phyloP scores from a whole-genome alignment of 352 stramenopile genomes.

The Phytopythium litorale region DNA sequence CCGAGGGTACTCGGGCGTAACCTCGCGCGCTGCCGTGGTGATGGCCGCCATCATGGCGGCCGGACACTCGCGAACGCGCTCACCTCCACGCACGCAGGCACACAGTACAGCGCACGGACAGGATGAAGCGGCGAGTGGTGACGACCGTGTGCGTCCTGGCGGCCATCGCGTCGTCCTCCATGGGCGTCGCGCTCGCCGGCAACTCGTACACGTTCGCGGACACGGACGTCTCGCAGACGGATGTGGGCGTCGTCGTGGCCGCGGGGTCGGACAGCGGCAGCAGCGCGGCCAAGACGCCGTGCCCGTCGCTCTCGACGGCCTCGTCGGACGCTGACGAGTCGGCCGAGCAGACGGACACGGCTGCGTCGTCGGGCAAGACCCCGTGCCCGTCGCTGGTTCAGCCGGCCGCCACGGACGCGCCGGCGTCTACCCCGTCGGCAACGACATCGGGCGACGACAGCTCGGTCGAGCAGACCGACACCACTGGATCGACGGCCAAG shows the following conservation, averaged over 20 bases:
- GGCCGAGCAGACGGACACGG: not conserved
- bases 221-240: constrained; percentile 16
- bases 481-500: not conserved
- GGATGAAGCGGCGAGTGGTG: not conserved
- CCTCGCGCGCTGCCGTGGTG: too few species aligned
- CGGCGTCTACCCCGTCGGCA: constrained; percentile 1
- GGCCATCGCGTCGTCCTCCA: constrained; percentile 18
- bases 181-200: constrained; percentile 13
- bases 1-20: not conserved
- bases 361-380: not conserved
- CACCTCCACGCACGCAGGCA: not conserved
- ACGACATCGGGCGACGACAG: constrained; percentile 5
- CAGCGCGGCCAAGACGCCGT: constrained; percentile 11
- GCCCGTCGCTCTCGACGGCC: constrained; percentile 12
- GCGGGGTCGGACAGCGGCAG: constrained; percentile 9
- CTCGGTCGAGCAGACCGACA: not conserved
- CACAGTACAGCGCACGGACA: not conserved
- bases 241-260: constrained; percentile 19
- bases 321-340: not conserved
- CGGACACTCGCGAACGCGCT: not conserved
- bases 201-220: constrained; percentile 15
- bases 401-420: constrained; percentile 6
- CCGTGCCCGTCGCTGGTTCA: constrained; percentile 7
- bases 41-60: not conserved
- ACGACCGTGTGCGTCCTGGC: constrained; percentile 11